Conservation (phyloP, 352 stramenopile genomes). For the Phytopythium sindhum region DNA sequence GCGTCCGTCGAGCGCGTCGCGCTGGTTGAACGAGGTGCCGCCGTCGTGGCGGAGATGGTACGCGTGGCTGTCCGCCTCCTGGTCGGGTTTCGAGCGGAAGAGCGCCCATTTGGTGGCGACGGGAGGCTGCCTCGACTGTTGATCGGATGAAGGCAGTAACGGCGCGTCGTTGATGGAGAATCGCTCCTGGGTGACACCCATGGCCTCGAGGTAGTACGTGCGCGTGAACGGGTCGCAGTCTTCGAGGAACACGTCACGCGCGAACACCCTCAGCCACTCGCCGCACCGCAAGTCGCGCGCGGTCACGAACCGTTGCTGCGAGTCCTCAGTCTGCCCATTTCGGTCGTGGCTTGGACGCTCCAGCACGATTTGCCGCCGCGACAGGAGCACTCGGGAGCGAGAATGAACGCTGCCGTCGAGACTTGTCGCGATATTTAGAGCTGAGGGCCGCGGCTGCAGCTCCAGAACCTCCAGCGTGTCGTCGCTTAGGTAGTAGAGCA, state of each 20-base stretch:
- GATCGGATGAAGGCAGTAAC: background rate
- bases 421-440: constrained; percentile 18
- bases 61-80: background rate
- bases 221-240: constrained; percentile 91
- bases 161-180: constrained; percentile 10
- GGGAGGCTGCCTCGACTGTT: background rate
- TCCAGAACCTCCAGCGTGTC: constrained; percentile 92
- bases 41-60: constrained; percentile 2
- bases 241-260: constrained; percentile 83
- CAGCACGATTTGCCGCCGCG: constrained; percentile 58
- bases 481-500: constrained; percentile 92
- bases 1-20: constrained; percentile 52
- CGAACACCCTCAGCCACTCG: constrained; percentile 79
- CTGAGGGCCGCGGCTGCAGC: constrained; percentile 41
- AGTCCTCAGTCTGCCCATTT: constrained; percentile 8
- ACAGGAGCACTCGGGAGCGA: constrained; percentile 63
- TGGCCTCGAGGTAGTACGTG: constrained; percentile 81
- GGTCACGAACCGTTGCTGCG: constrained; percentile 28
- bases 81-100: constrained; percentile 20
- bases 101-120: constrained; percentile 49
- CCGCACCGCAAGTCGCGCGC: constrained; percentile 82
- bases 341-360: constrained; percentile 8
- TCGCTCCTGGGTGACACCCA: constrained; percentile 80
- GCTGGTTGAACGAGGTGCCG: constrained; percentile 25
- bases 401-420: constrained; percentile 48